phyloP scores from a whole-genome alignment of 345 rosid genomes.

The Eucalyptus coolabah region DNA sequence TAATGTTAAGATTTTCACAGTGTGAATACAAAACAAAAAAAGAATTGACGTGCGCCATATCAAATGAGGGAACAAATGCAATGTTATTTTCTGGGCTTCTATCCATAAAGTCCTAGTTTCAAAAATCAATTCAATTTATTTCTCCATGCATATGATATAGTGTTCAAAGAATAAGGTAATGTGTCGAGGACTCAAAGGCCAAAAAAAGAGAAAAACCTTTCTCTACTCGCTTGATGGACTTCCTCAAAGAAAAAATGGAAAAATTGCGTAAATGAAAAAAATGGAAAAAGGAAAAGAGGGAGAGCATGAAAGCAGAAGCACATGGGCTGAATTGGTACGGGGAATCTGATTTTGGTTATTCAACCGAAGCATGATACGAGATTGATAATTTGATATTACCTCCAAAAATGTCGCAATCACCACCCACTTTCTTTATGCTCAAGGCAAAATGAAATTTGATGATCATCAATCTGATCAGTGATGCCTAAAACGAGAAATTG shows the following conservation, averaged over 20 bases:
- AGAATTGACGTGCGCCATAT: too few relatives aligned
- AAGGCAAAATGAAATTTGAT: not conserved
- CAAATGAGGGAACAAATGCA: not conserved
- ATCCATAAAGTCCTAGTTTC: not conserved
- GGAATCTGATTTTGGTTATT: not conserved
- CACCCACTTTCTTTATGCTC: not conserved
- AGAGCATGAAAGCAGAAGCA: not conserved
- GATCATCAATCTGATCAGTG: fast-evolving
- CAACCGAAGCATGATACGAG: not conserved
- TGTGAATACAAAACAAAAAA: too few relatives aligned
- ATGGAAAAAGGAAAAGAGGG: not conserved
- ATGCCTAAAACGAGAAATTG: not conserved
- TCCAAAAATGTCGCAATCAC: not conserved
- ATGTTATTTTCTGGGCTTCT: not conserved
- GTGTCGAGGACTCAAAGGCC: not conserved
- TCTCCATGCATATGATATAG: not conserved
- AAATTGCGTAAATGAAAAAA: not conserved
- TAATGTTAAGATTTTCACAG: not conserved
- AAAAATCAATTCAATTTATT: not conserved
- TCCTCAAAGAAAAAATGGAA: too few relatives aligned
- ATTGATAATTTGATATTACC: not conserved
- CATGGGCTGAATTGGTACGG: not conserved
- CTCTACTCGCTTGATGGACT: not conserved
- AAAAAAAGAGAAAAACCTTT: too few relatives aligned
- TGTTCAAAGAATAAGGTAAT: not conserved